phyloP scores from a whole-genome alignment of 305 asterid genomes.

The Fraxinus velutina region DNA sequence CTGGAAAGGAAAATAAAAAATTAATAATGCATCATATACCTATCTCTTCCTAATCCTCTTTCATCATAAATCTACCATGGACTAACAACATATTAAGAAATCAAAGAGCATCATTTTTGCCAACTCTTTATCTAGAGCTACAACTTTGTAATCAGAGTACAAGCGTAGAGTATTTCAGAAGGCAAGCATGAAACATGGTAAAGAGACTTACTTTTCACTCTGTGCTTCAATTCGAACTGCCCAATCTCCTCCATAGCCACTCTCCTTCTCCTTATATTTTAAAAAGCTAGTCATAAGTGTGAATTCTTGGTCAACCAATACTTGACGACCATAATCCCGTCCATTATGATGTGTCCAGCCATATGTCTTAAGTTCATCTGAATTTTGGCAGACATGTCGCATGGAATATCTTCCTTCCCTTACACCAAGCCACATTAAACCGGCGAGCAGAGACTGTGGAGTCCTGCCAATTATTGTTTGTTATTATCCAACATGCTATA shows the following conservation, averaged over 20 bases:
- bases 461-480: conserved; percentile 52
- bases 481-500: conserved; percentile 3
- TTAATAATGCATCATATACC: too few species aligned
- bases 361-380: conserved; percentile 76
- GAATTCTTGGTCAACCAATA: conserved; percentile 69
- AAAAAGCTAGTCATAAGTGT: conserved; percentile 73
- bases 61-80: not conserved
- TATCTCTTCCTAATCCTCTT: not conserved
- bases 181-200: not conserved
- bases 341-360: conserved; percentile 96
- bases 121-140: not conserved
- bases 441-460: conserved; percentile 81
- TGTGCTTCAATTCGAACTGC: conserved; percentile 71
- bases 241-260: conserved; percentile 99
- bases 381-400: conserved; percentile 88
- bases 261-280: conserved; percentile 63
- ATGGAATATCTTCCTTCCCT: conserved; percentile 76
- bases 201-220: conserved; percentile 51
- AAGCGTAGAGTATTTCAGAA: conserved; percentile 1
- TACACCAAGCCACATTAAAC: conserved; percentile 94
- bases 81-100: not conserved
- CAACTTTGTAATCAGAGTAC: not conserved
- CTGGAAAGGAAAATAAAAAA: too few species aligned
- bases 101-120: not conserved
- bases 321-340: conserved; percentile 84